These are phyloP conservation scores for Trypanosoma melophagium DNA, from an alignment of 208 protist species.

Conservation along the genomic window DNA sequence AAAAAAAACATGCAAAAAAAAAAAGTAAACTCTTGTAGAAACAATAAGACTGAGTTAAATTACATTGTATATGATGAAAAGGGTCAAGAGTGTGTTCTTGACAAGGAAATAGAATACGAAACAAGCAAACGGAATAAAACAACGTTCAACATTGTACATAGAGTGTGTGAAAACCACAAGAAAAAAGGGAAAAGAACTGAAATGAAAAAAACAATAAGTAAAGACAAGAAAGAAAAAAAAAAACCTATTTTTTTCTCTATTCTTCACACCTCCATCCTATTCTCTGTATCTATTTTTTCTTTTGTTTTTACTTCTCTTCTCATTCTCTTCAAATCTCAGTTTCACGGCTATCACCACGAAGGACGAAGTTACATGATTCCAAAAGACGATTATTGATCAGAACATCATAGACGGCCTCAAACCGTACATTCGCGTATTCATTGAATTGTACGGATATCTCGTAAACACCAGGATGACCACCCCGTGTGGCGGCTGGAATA, in stretches of 20 bases:
- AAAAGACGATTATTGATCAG: slow-evolving; percentile 42
- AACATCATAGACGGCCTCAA: slow-evolving; percentile 64
- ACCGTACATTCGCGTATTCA: slow-evolving; percentile 70
- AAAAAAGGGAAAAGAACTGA: background rate
- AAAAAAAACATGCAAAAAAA: too few species aligned
- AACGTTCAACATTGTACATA: background rate
- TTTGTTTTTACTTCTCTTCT: background rate
- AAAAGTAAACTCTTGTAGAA: too few species aligned
- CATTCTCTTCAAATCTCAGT: slow-evolving; percentile 56
- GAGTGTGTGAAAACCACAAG: background rate
- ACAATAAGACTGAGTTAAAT: too few species aligned
- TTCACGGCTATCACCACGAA: slow-evolving; percentile 80
- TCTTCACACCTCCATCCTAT: background rate
- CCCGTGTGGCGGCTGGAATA: slow-evolving; percentile 65
- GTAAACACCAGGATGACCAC: slow-evolving; percentile 56
- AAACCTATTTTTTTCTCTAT: slow-evolving; percentile 6
- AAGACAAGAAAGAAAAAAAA: background rate
- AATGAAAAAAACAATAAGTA: background rate
- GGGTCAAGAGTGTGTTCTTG: too few species aligned
- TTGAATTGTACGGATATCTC: slow-evolving; percentile 52
- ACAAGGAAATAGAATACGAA: too few species aligned
- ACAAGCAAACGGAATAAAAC: too few species aligned
- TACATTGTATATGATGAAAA: too few species aligned
- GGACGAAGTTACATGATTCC: slow-evolving; percentile 35
- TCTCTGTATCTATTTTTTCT: background rate